phyloP scores from a whole-genome alignment of 139 green algal species.

The Haematococcus lacustris region DNA sequence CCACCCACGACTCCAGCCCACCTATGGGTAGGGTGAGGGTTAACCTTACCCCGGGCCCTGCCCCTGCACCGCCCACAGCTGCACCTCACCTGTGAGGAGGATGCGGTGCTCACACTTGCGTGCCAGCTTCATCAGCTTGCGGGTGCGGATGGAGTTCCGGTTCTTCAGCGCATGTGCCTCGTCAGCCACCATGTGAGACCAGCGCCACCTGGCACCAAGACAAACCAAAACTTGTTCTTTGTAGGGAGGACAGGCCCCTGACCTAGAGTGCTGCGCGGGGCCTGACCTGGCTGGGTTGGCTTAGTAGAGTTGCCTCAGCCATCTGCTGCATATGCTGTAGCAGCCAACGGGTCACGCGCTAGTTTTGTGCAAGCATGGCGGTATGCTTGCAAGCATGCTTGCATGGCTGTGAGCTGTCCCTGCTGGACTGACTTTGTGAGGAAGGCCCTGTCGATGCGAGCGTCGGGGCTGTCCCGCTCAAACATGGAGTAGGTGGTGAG shows the following conservation, averaged over 20 bases:
- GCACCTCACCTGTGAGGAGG: slow-evolving; percentile 68
- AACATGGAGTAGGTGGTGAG: slow-evolving; percentile 88
- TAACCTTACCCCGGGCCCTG: too few relatives aligned
- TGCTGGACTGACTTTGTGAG: slow-evolving; percentile 26
- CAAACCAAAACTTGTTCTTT: not conserved
- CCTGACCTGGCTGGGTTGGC: too few relatives aligned
- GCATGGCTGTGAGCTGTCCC: too few relatives aligned
- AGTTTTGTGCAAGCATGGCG: too few relatives aligned
- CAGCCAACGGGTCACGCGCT: too few relatives aligned
- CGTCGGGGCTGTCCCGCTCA: slow-evolving; percentile 59
- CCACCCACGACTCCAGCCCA: too few relatives aligned
- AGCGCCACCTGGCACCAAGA: slow-evolving; percentile 17
- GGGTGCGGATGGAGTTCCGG: slow-evolving; percentile 24
- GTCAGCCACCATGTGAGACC: slow-evolving; percentile 23
- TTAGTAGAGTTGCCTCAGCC: too few relatives aligned
- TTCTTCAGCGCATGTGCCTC: slow-evolving; percentile 90
- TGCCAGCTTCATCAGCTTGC: slow-evolving; percentile 70
- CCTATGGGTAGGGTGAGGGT: too few relatives aligned
- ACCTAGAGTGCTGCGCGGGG: not conserved
- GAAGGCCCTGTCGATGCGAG: slow-evolving; percentile 45
- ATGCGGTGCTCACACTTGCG: slow-evolving; percentile 76
- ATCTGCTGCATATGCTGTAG: too few relatives aligned
- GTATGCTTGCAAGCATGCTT: too few relatives aligned
- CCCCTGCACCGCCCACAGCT: too few relatives aligned
- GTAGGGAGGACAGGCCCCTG: not conserved